phyloP scores from a whole-genome alignment of 108 stramenopile species.

The Seminavis robusta region DNA sequence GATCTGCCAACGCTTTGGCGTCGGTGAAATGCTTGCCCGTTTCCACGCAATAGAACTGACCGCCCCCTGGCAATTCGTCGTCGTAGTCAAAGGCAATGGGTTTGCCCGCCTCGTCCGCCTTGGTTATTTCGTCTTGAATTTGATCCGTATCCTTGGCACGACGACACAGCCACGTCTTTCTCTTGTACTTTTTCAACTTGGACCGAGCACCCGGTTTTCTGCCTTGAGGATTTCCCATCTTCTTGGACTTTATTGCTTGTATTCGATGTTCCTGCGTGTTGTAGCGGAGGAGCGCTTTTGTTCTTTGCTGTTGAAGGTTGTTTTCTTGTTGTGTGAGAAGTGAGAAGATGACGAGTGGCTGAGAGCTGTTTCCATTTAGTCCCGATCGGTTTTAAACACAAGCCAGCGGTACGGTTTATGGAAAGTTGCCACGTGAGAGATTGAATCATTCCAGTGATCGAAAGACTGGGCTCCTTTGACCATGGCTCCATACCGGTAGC shows the following conservation, averaged over 20 bases:
- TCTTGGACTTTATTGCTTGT: neutral
- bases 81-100: slow-evolving; percentile 83
- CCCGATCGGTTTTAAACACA: no score
- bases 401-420: no score
- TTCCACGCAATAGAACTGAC: slow-evolving; percentile 96
- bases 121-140: slow-evolving; percentile 95
- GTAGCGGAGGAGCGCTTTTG: no score
- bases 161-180: slow-evolving; percentile 68
- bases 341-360: no score
- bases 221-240: slow-evolving; percentile 51
- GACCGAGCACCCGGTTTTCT: slow-evolving; percentile 67
- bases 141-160: slow-evolving; percentile 94
- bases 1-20: slow-evolving; percentile 84
- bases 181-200: slow-evolving; percentile 90
- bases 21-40: slow-evolving; percentile 94
- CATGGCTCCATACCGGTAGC: no score
- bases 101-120: slow-evolving; percentile 57
- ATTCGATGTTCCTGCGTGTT: neutral
- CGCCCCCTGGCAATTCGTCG: slow-evolving; percentile 96
- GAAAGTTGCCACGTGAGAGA: no score
- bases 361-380: no score
- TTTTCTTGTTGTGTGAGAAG: no score
- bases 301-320: no score
- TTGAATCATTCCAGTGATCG: no score
- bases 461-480: no score